Evolutionary conservation across 2,329 filamentous ascomycete genomes (phyloP).

Genomic region (Verticillium isaacii): DNA sequence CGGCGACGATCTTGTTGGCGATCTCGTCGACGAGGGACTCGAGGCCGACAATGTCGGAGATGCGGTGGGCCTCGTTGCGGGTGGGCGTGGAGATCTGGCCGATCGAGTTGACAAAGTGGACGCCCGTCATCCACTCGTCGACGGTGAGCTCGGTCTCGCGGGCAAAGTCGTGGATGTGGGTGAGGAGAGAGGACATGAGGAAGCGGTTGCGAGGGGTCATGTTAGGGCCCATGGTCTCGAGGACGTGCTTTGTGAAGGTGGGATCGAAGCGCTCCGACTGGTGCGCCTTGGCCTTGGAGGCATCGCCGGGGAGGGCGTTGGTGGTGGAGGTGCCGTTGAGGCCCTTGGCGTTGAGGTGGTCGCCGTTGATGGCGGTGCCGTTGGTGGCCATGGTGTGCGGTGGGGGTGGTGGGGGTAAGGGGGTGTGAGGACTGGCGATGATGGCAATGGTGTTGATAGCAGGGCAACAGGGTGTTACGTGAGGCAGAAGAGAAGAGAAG

Average conservation of each 20-base stretch:
- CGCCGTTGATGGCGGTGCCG: too few relatives aligned
- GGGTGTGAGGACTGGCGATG: too few relatives aligned
- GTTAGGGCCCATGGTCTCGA: slow-evolving; percentile 69
- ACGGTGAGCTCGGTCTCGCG: slow-evolving; percentile 72
- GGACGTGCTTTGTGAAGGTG: slow-evolving; percentile 38
- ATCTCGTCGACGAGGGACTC: slow-evolving; percentile 81
- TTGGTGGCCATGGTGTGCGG: too few relatives aligned
- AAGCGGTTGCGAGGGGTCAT: slow-evolving; percentile 62
- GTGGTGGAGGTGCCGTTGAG: too few relatives aligned
- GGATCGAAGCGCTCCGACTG: too few relatives aligned
- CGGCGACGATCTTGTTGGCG: slow-evolving; percentile 57
- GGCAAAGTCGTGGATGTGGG: slow-evolving; percentile 74
- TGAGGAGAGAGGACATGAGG: slow-evolving; percentile 64
- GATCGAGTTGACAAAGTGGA: slow-evolving; percentile 53
- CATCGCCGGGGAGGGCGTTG: too few relatives aligned
- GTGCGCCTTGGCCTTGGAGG: too few relatives aligned
- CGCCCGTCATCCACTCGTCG: slow-evolving; percentile 74
- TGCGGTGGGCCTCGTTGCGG: slow-evolving; percentile 69
- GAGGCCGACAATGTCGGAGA: slow-evolving; percentile 69
- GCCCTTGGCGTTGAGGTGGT: too few relatives aligned
- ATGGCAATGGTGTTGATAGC: too few relatives aligned
- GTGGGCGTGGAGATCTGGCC: slow-evolving; percentile 65
- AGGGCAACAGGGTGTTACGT: too few relatives aligned
- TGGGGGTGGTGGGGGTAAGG: too few relatives aligned
- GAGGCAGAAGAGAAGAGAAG: too few relatives aligned